Evolutionary conservation across 306 rosid genomes (phyloP).

Genomic region (Calophaca sinica): DNA sequence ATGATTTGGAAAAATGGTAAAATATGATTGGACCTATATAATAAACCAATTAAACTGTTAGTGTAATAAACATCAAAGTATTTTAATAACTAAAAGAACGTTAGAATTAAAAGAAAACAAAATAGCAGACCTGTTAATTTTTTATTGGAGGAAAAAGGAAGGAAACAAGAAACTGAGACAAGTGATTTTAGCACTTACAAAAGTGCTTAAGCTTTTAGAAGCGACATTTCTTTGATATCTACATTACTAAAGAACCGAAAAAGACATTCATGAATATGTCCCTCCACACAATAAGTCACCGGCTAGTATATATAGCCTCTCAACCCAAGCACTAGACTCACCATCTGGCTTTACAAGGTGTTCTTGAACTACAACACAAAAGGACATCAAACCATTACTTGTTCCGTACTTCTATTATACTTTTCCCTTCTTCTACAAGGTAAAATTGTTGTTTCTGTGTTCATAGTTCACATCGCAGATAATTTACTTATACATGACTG

Average conservation of each 20-base stretch:
- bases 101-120: too few species aligned
- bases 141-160: slow-evolving; percentile 11
- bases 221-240: slow-evolving; percentile 29
- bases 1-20: too few species aligned
- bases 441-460: slow-evolving; percentile 42
- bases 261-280: slow-evolving; percentile 53
- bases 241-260: slow-evolving; percentile 46
- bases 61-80: too few species aligned
- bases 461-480: slow-evolving; percentile 5
- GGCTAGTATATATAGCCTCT: slow-evolving; percentile 64
- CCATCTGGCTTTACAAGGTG: slow-evolving; percentile 48
- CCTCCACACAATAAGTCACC: slow-evolving; percentile 46
- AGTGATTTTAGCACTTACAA: not conserved
- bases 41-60: too few species aligned
- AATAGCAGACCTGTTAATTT: not conserved
- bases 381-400: slow-evolving; percentile 37
- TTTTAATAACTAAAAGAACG: too few species aligned
- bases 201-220: not conserved
- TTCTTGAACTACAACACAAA: slow-evolving; percentile 36
- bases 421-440: slow-evolving; percentile 46
- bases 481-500: slow-evolving; percentile 2
- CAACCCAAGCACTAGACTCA: slow-evolving; percentile 50
- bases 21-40: too few species aligned
- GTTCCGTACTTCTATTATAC: not conserved
- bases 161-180: not conserved